phyloP scores from a whole-genome alignment of 495 filamentous ascomycete genomes.

The Neurospora sp. region DNA sequence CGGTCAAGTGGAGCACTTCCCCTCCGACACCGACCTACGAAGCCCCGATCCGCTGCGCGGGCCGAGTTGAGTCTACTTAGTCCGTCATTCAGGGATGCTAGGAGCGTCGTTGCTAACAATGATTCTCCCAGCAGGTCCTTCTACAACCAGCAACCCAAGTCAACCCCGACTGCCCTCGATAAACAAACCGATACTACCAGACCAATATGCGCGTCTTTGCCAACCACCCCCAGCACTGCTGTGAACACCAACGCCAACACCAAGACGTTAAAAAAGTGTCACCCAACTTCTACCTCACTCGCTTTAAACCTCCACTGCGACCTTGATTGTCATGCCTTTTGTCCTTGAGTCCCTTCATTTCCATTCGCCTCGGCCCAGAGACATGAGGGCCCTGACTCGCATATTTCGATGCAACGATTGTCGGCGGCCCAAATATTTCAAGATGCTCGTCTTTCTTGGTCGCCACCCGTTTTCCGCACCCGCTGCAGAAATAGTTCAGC shows the following conservation, averaged over 20 bases:
- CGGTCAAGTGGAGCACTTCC: not conserved
- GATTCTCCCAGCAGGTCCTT: not conserved
- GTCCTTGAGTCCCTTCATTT: too few relatives aligned
- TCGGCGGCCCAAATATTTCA: too few relatives aligned
- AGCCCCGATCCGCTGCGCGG: not conserved
- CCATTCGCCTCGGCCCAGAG: not conserved
- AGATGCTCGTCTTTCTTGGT: constrained; percentile 9
- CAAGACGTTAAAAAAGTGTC: too few relatives aligned
- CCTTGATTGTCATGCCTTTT: too few relatives aligned
- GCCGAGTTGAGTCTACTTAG: not conserved
- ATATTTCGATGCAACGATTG: constrained; percentile 9
- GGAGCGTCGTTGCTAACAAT: not conserved
- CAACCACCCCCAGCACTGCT: too few relatives aligned
- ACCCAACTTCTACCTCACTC: too few relatives aligned
- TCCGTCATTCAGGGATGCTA: not conserved
- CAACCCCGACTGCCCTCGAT: not conserved
- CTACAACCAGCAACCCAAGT: not conserved
- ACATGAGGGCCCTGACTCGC: not conserved
- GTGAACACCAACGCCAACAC: too few relatives aligned
- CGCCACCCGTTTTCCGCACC: constrained; percentile 20
- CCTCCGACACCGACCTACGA: not conserved
- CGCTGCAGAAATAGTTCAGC: constrained; percentile 16
- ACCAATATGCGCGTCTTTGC: too few relatives aligned
- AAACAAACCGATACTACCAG: too few relatives aligned
- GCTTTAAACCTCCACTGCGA: too few relatives aligned